Conservation (phyloP, 2,329 filamentous ascomycete genomes). For the Seiridium cupressi region DNA sequence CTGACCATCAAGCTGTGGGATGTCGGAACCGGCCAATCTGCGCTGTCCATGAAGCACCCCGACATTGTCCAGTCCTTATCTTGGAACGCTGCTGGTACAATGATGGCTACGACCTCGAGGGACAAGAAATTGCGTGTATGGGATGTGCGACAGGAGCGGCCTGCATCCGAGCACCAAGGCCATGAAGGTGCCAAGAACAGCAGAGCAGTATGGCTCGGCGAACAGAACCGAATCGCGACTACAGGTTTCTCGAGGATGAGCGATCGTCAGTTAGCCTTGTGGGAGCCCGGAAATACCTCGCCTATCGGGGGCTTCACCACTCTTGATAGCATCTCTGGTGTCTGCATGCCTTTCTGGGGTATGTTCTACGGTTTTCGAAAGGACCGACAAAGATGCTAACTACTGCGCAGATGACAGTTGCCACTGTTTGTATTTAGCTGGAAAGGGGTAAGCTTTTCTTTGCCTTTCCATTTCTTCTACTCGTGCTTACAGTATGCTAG, state of each 20-base stretch:
- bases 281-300: constrained; percentile 84
- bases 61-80: constrained; percentile 95
- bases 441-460: constrained; percentile 73
- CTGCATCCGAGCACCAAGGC: constrained; percentile 79
- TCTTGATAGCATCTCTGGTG: constrained; percentile 92
- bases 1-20: constrained; percentile 97
- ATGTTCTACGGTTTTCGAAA: constrained; percentile 7
- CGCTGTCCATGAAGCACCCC: constrained; percentile 76
- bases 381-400: constrained; percentile 29
- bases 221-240: constrained; percentile 92
- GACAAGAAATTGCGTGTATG: constrained; percentile 98
- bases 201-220: constrained; percentile 93
- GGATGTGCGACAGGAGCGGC: constrained; percentile 92
- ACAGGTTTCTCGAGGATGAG: constrained; percentile 99
- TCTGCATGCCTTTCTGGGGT: constrained; percentile 99
- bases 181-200: constrained; percentile 97
- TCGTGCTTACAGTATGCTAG: constrained; percentile 39
- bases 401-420: constrained; percentile 71
- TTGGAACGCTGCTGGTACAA: constrained; percentile 86
- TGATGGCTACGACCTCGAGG: constrained; percentile 88
- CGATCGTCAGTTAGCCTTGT: constrained; percentile 91
- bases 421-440: constrained; percentile 91
- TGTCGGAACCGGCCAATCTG: constrained; percentile 72
- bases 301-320: constrained; percentile 88
- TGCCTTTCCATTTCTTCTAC: not conserved